A percentile compares a stretch with the other conserved stretches of the same genome.
These are phyloP conservation scores for Cryphonectria japonica DNA, from an alignment of 2,329 filamentous ascomycete genomes.

Conservation along the genomic window DNA sequence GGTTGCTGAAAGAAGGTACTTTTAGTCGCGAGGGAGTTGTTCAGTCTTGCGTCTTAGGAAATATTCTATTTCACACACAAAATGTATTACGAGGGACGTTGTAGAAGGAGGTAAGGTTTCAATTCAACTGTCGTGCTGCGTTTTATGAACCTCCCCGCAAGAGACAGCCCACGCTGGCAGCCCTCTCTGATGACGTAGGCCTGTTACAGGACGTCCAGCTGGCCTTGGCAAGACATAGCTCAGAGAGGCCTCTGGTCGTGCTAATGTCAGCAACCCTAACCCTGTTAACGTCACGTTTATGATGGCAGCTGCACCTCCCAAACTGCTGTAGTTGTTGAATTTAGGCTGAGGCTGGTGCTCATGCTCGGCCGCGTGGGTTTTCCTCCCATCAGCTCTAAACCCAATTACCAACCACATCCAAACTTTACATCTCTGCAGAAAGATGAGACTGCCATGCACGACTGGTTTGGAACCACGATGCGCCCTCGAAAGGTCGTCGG, in stretches of 20 bases:
- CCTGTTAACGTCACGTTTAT: slow-evolving; percentile 5
- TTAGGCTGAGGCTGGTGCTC: no score
- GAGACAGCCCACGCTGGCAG: background rate
- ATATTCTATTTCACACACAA: background rate
- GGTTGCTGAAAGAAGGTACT: background rate
- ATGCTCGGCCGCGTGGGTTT: no score
- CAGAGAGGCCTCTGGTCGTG: background rate
- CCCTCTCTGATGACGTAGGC: slow-evolving; percentile 23
- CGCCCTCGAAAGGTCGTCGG: no score
- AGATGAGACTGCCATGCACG: no score
- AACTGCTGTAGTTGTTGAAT: no score
- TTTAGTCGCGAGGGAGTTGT: background rate
- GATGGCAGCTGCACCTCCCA: no score
- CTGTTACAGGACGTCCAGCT: background rate
- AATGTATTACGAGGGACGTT: background rate
- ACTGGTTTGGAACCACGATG: no score
- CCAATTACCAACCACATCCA: no score
- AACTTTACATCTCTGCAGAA: no score
- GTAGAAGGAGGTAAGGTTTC: background rate
- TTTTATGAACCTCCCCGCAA: background rate
- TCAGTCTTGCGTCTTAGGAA: background rate
- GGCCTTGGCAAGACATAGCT: background rate
- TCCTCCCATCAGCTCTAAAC: background rate
- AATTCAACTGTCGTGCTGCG: background rate
- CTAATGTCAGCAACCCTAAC: slow-evolving; percentile 14